Conservation (phyloP, 2,329 filamentous ascomycete species). For the Nothophoma quercina region DNA sequence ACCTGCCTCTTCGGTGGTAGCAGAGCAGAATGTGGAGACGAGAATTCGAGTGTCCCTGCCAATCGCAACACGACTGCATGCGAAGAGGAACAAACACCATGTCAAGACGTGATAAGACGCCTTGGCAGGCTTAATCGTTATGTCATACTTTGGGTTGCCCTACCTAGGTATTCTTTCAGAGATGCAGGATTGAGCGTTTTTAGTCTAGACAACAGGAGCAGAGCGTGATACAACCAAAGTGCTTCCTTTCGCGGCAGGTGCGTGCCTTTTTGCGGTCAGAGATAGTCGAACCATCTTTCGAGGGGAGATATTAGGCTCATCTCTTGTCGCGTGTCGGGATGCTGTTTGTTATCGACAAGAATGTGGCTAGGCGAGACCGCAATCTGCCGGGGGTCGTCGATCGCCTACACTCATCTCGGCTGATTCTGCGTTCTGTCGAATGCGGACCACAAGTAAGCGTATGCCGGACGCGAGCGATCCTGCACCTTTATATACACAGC, state of each 20-base stretch:
- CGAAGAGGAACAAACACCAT: constrained; percentile 26
- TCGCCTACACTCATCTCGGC: too few relatives aligned
- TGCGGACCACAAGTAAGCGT: too few relatives aligned
- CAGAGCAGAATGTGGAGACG: constrained; percentile 15
- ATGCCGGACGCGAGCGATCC: too few relatives aligned
- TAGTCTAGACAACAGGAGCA: neutral
- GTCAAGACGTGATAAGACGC: constrained; percentile 38
- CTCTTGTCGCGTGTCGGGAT: too few relatives aligned
- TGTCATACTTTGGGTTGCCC: constrained; percentile 24
- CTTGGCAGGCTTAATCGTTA: constrained; percentile 32
- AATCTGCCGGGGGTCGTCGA: too few relatives aligned
- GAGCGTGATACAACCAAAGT: neutral
- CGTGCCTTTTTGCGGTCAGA: too few relatives aligned
- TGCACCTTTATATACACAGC: too few relatives aligned
- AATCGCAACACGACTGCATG: constrained; percentile 19
- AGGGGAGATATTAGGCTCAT: too few relatives aligned
- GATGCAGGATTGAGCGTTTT: constrained; percentile 15
- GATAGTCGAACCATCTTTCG: too few relatives aligned
- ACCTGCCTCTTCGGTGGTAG: constrained; percentile 31
- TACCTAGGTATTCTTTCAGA: constrained; percentile 15
- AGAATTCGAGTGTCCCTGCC: constrained; percentile 14
- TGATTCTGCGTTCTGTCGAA: too few relatives aligned
- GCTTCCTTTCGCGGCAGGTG: neutral
- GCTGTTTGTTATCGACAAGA: neutral
- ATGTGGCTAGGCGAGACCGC: neutral